A percentile compares a stretch with the other conserved stretches of the same genome.
Conservation (phyloP, 345 rosid genomes). For the Firmiana major region DNA sequence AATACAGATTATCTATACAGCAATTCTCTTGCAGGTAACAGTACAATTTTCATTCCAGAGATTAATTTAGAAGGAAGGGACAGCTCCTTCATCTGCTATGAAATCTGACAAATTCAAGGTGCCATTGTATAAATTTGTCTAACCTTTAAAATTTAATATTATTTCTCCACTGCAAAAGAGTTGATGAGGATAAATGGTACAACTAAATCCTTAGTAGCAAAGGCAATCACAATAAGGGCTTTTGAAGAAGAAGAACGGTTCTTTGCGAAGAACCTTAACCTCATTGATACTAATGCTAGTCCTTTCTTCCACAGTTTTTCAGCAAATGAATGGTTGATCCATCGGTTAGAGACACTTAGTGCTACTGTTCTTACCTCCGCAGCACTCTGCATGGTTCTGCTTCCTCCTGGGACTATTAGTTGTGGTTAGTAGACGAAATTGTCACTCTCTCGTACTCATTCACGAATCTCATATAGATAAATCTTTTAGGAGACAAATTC, state of each 20-base stretch:
- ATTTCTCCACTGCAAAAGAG: conserved; percentile 80
- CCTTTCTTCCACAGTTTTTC: conserved; percentile 89
- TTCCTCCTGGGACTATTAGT: conserved; percentile 89
- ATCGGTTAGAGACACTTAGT: conserved; percentile 70
- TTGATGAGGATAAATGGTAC: conserved; percentile 88
- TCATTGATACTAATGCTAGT: conserved; percentile 78
- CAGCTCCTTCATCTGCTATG: too few species aligned
- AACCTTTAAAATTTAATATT: conserved; percentile 28
- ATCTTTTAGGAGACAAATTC: too few species aligned
- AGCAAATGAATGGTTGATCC: conserved; percentile 92
- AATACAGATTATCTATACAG: conserved; percentile 60
- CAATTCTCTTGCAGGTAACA: conserved; percentile 33
- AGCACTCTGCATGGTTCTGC: conserved; percentile 90
- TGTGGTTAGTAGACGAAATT: conserved; percentile 48
- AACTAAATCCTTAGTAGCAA: conserved; percentile 86
- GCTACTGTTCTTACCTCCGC: conserved; percentile 76
- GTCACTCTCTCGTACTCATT: not conserved
- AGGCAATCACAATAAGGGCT: conserved; percentile 84
- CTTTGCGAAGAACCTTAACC: conserved; percentile 63
- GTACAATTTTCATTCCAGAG: too few species aligned
- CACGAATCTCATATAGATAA: not conserved
- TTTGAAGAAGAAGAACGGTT: conserved; percentile 86
- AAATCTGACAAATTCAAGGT: too few species aligned
- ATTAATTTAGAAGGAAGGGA: conserved; percentile 26
- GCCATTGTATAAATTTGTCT: too few species aligned